Percentiles rank a stretch among this genome's conserved stretches.
These are phyloP conservation scores for Sclerotinia borealis DNA, from an alignment of 2,329 filamentous ascomycete genomes.

Conservation along the genomic window DNA sequence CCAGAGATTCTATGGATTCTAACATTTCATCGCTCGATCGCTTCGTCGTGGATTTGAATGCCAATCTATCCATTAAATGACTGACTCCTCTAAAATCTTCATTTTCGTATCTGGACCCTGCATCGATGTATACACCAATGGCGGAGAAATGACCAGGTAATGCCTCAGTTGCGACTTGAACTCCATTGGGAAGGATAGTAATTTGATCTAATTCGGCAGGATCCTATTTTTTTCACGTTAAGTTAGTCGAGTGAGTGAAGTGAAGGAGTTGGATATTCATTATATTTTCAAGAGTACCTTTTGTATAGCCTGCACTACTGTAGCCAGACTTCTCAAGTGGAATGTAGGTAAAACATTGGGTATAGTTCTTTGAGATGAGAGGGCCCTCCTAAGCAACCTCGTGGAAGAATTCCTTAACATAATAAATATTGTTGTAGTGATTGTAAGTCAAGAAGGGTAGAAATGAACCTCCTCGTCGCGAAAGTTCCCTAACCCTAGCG, in stretches of 20 bases:
- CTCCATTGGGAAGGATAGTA: constrained; percentile 83
- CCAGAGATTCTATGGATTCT: constrained; percentile 78
- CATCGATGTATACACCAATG: constrained; percentile 92
- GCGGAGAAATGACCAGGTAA: constrained; percentile 91
- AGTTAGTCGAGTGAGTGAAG: constrained; percentile 19
- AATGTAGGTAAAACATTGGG: constrained; percentile 22
- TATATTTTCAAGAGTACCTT: constrained; percentile 23
- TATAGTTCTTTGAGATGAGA: constrained; percentile 17
- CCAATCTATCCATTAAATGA: constrained; percentile 91
- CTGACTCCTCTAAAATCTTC: constrained; percentile 79
- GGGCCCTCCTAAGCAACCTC: constrained; percentile 21
- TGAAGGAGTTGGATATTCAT: too few relatives aligned
- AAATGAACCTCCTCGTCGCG: background rate
- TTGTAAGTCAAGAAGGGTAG: background rate
- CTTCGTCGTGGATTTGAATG: constrained; percentile 80
- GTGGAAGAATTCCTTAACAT: constrained; percentile 31
- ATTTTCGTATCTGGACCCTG: constrained; percentile 90
- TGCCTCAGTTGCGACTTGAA: constrained; percentile 91
- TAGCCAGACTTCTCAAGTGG: constrained; percentile 29
- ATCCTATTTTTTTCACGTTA: constrained; percentile 48
- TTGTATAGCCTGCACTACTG: constrained; percentile 30
- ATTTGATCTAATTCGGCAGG: constrained; percentile 81
- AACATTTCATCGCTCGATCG: constrained; percentile 78
- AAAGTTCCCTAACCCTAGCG: background rate
- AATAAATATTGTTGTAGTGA: constrained; percentile 10